These are phyloP conservation scores for Beauveria sp. DNA, from an alignment of 2,329 filamentous ascomycete species.

Conservation along the genomic window DNA sequence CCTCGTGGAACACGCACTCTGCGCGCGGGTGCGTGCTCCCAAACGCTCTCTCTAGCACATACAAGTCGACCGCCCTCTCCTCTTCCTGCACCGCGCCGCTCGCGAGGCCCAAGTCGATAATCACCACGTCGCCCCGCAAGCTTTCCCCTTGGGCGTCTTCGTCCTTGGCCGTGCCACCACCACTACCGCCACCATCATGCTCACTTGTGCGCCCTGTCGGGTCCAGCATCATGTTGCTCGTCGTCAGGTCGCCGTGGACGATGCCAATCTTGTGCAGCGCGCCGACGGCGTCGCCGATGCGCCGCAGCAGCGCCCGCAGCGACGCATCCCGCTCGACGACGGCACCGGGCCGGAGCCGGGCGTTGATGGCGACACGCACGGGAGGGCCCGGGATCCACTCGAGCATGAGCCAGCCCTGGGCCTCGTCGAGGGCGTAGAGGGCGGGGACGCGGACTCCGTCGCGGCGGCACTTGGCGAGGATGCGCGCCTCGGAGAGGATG, in stretches of 20 bases:
- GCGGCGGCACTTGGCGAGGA: slow-evolving; percentile 68
- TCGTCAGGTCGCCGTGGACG: slow-evolving; percentile 92
- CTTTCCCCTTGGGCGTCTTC: slow-evolving; percentile 15
- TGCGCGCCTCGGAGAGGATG: slow-evolving; percentile 80
- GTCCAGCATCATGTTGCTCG: slow-evolving; percentile 87
- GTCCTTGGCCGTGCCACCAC: slow-evolving; percentile 16
- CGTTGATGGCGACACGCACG: slow-evolving; percentile 62
- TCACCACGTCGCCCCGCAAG: slow-evolving; percentile 66
- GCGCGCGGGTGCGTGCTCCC: slow-evolving; percentile 87
- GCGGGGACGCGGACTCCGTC: slow-evolving; percentile 78
- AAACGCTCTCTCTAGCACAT: slow-evolving; percentile 91
- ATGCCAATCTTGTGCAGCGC: slow-evolving; percentile 76
- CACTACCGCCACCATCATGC: no score
- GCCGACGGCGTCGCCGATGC: slow-evolving; percentile 65
- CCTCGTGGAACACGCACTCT: slow-evolving; percentile 64
- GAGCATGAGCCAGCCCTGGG: slow-evolving; percentile 66
- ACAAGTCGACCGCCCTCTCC: slow-evolving; percentile 90
- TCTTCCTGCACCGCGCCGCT: slow-evolving; percentile 77
- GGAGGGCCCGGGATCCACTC: slow-evolving; percentile 76
- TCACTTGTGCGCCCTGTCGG: slow-evolving; percentile 9
- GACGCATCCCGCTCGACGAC: slow-evolving; percentile 36
- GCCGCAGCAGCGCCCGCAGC: slow-evolving; percentile 56
- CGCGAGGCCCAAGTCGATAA: slow-evolving; percentile 93
- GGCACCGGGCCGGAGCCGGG: slow-evolving; percentile 46
- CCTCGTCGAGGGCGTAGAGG: slow-evolving; percentile 62